Conservation (phyloP, 2,329 filamentous ascomycete species). For the Arthroderma sp. region DNA sequence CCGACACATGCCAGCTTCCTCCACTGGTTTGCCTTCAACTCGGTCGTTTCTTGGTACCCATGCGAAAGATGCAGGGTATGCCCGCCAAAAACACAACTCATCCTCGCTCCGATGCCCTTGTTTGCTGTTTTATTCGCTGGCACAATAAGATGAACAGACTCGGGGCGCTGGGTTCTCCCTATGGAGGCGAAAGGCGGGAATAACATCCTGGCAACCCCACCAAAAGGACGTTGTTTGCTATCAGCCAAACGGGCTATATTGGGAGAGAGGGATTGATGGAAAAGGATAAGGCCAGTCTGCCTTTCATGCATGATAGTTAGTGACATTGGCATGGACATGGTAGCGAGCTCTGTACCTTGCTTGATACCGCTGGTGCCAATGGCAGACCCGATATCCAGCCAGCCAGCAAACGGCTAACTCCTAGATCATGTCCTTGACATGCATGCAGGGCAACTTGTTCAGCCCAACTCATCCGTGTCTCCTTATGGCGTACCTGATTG, state of each 20-base stretch:
- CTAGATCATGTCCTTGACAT: not conserved
- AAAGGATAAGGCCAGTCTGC: not conserved
- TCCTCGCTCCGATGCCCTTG: not conserved
- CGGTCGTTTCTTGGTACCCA: not conserved
- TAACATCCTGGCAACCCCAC: not conserved
- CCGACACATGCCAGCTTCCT: not conserved
- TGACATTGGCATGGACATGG: not conserved
- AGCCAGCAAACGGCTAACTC: not conserved
- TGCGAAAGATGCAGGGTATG: not conserved
- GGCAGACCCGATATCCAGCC: not conserved
- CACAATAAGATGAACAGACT: not conserved
- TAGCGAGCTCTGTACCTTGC: not conserved
- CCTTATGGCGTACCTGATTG: not conserved
- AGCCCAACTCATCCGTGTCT: not conserved
- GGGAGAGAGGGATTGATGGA: not conserved
- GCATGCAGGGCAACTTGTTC: not conserved
- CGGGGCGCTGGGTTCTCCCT: not conserved
- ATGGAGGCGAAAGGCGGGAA: not conserved
- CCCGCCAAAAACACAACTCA: not conserved
- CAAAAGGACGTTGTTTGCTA: not conserved
- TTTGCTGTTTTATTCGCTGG: not conserved
- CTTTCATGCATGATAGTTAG: not conserved
- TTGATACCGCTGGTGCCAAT: not conserved
- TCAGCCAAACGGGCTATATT: not conserved
- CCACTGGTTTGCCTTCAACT: not conserved